Percentiles rank a stretch among this genome's conserved stretches.
Conservation (phyloP, 2,329 filamentous ascomycete species). For the Neophaeococcomyces mojaviensis region DNA sequence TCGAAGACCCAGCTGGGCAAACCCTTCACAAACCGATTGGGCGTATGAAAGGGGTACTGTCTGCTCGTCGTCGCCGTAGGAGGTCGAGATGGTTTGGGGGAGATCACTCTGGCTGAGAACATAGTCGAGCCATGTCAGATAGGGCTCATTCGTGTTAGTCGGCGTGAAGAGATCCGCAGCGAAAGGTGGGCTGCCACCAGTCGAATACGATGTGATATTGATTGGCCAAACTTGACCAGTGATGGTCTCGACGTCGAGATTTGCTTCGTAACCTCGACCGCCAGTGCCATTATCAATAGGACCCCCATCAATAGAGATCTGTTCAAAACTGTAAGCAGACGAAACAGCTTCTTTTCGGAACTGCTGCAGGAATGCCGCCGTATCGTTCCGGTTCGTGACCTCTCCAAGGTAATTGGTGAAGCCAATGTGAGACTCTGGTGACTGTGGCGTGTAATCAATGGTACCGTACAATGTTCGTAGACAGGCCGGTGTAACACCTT, state of each 20-base stretch:
- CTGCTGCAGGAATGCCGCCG: slow-evolving; percentile 30
- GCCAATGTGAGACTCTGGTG: slow-evolving; percentile 37
- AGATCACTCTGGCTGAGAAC: slow-evolving; percentile 47
- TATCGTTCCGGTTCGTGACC: slow-evolving; percentile 41
- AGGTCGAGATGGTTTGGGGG: slow-evolving; percentile 57
- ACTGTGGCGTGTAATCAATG: slow-evolving; percentile 44
- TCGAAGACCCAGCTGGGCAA: slow-evolving; percentile 58
- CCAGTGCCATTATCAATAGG: slow-evolving; percentile 30
- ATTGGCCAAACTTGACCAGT: slow-evolving; percentile 49
- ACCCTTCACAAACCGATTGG: slow-evolving; percentile 54
- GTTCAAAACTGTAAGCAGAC: slow-evolving; percentile 28
- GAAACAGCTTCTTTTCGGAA: slow-evolving; percentile 32
- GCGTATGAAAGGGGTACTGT: slow-evolving; percentile 56
- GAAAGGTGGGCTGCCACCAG: slow-evolving; percentile 49
- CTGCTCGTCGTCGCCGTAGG: slow-evolving; percentile 62
- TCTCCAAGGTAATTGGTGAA: slow-evolving; percentile 43
- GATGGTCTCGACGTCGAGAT: slow-evolving; percentile 54
- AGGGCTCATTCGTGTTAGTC: slow-evolving; percentile 58
- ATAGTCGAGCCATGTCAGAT: slow-evolving; percentile 55
- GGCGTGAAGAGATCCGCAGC: slow-evolving; percentile 39
- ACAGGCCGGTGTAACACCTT: slow-evolving; percentile 46
- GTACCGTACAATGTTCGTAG: slow-evolving; percentile 49
- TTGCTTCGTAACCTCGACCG: slow-evolving; percentile 42
- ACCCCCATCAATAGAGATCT: slow-evolving; percentile 30
- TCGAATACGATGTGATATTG: slow-evolving; percentile 49